Base-by-base conservation (phyloP, 805 yeast species). In the Candida maris region DNA sequence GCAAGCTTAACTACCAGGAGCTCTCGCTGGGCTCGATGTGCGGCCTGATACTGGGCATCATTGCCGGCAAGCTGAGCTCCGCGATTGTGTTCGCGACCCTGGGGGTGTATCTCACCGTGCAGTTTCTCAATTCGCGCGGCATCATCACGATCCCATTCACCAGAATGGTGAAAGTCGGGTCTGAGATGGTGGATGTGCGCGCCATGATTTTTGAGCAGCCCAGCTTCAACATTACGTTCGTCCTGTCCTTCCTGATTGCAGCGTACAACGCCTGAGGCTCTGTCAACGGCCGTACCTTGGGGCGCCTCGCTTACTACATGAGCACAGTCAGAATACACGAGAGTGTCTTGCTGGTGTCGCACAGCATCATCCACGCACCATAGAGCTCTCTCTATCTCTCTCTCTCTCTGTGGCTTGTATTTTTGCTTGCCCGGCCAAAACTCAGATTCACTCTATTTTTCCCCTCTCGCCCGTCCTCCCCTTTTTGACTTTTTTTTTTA, bases 1-100 rank as follows among this genome's bases (percentile, higher is more conserved):
- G 73, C 0, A 64, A 62, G 38, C 59, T 79, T 44, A 73, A 76
- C 57, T 81, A 80, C 51, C 71, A 72, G 48, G 82, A 81, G 49
- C 61, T 81, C 49, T 70, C 84, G 12, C 58, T 77, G 39, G 87
- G 87, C 5, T 75, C 83, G 1, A 63, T 80, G 51, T 63, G 76
- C 6, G 86, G 87, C 0, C 61, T 79, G 38, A 64, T 74, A 23
- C 46, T 73, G 34, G 87, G 87, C 1, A 63, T 75, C 16, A 60
- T 79, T 21, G 68, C 72, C n/a, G 85, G 86, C 14, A 78, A 78
- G 49, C 61, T 81, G 39, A 69, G 77, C 39, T 64, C 74, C 14
- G 65, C 76, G 19, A 61, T 81, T 22, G 77, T 77, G 27, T 64
- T 72, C 19, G 48, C 75, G 27, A 53, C 77, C 1, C 61, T 77